Percentiles rank a stretch among this genome's conserved stretches.
phyloP scores from a whole-genome alignment of 2,329 filamentous ascomycete species.

The Neofusicoccum sp. region DNA sequence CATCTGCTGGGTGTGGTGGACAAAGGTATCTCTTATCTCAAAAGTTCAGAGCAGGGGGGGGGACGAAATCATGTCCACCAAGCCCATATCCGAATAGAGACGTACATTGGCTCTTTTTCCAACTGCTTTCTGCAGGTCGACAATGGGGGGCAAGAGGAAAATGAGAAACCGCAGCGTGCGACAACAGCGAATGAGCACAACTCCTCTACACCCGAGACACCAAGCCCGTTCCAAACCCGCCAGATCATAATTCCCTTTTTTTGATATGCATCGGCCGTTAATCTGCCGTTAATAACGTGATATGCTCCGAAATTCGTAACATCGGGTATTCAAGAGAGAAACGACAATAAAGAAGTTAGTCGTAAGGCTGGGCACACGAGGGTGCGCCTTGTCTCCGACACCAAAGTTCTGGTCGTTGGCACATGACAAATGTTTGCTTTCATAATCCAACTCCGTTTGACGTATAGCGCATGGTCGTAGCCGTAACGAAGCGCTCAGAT shows the following conservation, averaged over 20 bases:
- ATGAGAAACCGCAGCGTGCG: not conserved
- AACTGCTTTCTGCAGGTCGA: not conserved
- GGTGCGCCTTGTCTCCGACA: too few relatives aligned
- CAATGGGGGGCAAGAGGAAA: not conserved
- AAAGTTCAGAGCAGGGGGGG: not conserved
- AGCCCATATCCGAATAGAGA: not conserved
- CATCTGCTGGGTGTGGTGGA: not conserved
- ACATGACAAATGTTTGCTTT: too few relatives aligned
- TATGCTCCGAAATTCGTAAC: not conserved
- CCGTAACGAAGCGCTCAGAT: too few relatives aligned
- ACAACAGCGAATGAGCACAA: not conserved
- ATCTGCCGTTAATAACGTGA: not conserved
- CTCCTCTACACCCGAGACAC: not conserved
- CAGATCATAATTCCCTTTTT: not conserved
- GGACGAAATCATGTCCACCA: not conserved
- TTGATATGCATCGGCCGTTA: not conserved
- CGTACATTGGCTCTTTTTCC: not conserved
- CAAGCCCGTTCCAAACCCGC: not conserved
- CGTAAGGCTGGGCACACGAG: too few relatives aligned
- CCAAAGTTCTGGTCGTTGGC: too few relatives aligned
- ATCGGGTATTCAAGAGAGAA: slow-evolving; percentile 4
- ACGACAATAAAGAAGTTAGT: not conserved
- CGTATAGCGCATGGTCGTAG: too few relatives aligned
- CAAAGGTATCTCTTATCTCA: not conserved
- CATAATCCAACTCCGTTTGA: too few relatives aligned